Evolutionary conservation across 2,329 filamentous ascomycete species (phyloP), one percentile per base, ranked within the genome.

Genomic region (Calonectria hawksworthii): DNA sequence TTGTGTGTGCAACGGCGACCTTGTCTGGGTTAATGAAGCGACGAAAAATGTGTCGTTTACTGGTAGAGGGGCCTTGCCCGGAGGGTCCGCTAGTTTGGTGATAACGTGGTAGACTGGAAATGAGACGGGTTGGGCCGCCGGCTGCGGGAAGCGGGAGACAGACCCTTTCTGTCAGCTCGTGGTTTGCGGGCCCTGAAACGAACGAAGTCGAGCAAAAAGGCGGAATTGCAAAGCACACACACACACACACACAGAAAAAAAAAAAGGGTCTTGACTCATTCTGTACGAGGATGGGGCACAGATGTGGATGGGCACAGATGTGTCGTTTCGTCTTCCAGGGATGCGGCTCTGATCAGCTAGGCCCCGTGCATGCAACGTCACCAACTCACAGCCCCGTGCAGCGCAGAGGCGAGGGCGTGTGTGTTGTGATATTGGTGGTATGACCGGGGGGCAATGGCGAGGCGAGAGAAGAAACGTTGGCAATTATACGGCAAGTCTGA

Each of bases 311-410:
- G 44, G 47, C 50, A 54, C 44, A 71, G 59, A 71, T 44, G 68
- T 66, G 59, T 71, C 68, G 56, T 71, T 65, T 65, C 61, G 61
- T 41, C 44, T 54, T 73, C 66, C 71, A 73, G 66, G 66, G 71
- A 70, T 70, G 66, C 71, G 66, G 66, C 71, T 73, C 71, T 70
- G 64, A 47, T 66, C 44, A 69, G 38, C 61, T 51, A 61, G 69
- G 38, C 64, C 66, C 70, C 52, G 34, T 59, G 65, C 61, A 63
- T 61, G 44, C 71, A 73, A 73, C 71, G 71, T 73, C 71, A 73
- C 71, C 71, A 61, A 61, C 66, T 75, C 75, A 80, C 72, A 50
- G 73, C 77, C 68, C 75, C 73, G 74, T 77, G 70, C 79, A 78
- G 75, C 74, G 50, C n/a, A 66, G 56, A 36, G 56, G 56, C n/a